These are phyloP conservation scores for Pestalotiopsis sp. DNA, from an alignment of 2,329 filamentous ascomycete genomes.

Conservation along the genomic window DNA sequence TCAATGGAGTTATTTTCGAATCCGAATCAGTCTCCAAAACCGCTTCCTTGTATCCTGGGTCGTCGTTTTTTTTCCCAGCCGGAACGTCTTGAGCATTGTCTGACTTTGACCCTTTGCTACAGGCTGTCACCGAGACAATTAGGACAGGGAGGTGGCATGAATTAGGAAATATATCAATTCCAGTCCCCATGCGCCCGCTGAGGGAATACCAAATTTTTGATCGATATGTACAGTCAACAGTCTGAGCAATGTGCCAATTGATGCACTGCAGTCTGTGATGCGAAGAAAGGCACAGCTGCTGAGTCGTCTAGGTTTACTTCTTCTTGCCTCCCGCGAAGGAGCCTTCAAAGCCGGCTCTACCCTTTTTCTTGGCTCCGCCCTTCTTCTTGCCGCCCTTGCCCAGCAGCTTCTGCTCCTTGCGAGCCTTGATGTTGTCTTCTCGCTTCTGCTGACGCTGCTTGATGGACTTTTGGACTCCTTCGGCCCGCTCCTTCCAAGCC, in stretches of 20 bases:
- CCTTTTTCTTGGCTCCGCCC: slow-evolving; percentile 48
- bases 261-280: neutral
- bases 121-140: neutral
- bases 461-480: slow-evolving; percentile 74
- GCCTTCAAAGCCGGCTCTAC: slow-evolving; percentile 65
- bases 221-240: neutral
- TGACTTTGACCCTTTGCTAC: no score
- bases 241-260: neutral
- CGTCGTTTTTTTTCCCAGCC: no score
- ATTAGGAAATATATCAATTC: neutral
- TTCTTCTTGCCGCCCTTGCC: slow-evolving; percentile 62
- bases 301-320: slow-evolving; percentile 4
- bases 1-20: no score
- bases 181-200: neutral
- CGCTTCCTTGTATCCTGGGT: no score
- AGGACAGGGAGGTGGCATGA: neutral
- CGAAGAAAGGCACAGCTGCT: neutral
- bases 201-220: neutral
- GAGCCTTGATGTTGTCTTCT: slow-evolving; percentile 75
- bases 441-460: slow-evolving; percentile 82
- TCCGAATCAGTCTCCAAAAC: no score
- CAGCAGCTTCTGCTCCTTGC: slow-evolving; percentile 70
- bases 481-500: slow-evolving; percentile 77
- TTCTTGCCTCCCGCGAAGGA: slow-evolving; percentile 48
- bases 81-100: no score